Conservation (phyloP, 78 protist genomes). For the Anaeramoeba ignava region DNA sequence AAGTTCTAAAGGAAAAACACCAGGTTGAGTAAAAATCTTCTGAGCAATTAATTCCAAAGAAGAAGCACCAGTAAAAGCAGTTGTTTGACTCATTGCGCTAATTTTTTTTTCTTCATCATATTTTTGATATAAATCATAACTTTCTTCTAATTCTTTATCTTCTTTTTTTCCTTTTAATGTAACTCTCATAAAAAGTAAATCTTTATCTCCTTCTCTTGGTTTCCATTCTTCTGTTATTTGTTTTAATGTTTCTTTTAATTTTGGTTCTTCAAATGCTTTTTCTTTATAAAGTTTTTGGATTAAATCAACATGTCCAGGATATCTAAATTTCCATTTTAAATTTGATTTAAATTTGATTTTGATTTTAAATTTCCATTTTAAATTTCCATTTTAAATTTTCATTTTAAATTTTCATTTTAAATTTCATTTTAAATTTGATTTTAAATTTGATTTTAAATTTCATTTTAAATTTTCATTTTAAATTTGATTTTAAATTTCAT, state of each 20-base stretch:
- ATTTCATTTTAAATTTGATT: no score
- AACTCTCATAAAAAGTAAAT: not conserved
- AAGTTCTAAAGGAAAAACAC: not conserved
- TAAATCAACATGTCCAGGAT: not conserved
- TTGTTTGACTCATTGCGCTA: not conserved
- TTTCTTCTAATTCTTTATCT: not conserved
- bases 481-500: no score
- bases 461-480: no score
- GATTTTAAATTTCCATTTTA: no score
- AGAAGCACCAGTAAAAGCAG: not conserved
- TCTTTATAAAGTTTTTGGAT: not conserved
- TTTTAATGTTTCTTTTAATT: not conserved
- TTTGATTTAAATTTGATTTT: no score
- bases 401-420: no score
- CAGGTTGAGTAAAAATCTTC: not conserved
- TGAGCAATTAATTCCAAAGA: not conserved
- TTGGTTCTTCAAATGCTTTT: not conserved
- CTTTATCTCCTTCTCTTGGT: not conserved
- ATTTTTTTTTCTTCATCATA: not conserved
- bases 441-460: no score
- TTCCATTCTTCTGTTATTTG: not conserved
- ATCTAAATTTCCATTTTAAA: no score
- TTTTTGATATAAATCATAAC: not conserved
- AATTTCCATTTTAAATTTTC: no score
- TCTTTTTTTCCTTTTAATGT: not conserved